Evolutionary conservation across 768 basidiomycete genomes (phyloP).

Genomic region (Lentinus brumalis): DNA sequence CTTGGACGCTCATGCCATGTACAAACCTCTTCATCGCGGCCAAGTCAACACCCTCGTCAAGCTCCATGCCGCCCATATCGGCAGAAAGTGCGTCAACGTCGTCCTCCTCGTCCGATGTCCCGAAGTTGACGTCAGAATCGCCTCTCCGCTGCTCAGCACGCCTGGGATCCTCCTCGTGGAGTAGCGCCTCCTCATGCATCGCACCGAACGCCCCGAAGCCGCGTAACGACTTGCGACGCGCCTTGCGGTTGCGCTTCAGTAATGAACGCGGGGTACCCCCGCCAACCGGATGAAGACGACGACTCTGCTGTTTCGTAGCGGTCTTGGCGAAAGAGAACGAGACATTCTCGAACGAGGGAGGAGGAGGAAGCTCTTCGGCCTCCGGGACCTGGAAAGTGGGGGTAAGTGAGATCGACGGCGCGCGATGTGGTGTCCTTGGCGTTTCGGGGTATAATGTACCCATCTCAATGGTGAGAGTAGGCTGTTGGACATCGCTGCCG

Average conservation of each 20-base stretch:
- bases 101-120: conserved; percentile 37
- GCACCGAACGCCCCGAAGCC: conserved; percentile 55
- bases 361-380: conserved; percentile 6
- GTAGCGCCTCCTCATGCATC: conserved; percentile 52
- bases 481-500: neutral
- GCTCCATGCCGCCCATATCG: conserved; percentile 60
- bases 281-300: conserved; percentile 30
- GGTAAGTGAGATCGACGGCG: neutral
- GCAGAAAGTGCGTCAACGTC: conserved; percentile 35
- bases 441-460: conserved; percentile 8
- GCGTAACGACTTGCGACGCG: conserved; percentile 28
- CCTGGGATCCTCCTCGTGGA: conserved; percentile 44
- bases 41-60: conserved; percentile 53
- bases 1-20: conserved; percentile 49
- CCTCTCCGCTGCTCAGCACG: conserved; percentile 56
- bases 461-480: neutral
- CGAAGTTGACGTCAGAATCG: conserved; percentile 74
- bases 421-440: neutral
- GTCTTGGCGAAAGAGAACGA: conserved; percentile 39
- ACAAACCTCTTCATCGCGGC: conserved; percentile 57
- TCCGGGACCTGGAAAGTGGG: neutral
- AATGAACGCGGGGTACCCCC: conserved; percentile 30
- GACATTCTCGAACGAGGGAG: conserved; percentile 24
- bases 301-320: conserved; percentile 31
- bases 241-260: conserved; percentile 19